These are phyloP conservation scores for Zasmidium angulare DNA, from an alignment of 2,329 filamentous ascomycete species.

Conservation along the genomic window DNA sequence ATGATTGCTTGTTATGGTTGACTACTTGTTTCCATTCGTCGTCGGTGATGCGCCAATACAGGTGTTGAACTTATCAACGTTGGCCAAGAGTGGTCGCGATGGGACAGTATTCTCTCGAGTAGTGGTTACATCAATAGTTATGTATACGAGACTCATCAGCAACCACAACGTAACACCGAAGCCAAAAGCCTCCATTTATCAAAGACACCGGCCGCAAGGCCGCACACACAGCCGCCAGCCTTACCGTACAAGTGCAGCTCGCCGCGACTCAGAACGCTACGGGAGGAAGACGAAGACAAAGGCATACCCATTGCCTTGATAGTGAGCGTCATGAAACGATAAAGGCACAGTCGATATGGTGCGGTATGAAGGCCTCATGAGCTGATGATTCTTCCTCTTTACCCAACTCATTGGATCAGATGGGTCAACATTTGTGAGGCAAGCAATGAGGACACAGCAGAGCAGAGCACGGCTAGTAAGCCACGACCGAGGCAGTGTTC, in stretches of 20 bases:
- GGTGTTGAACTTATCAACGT: not conserved
- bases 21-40: not conserved
- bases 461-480: too few relatives aligned
- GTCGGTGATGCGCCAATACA: not conserved
- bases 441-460: not conserved
- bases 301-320: not conserved
- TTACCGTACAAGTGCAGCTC: not conserved
- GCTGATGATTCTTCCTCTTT: too few relatives aligned
- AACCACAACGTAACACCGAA: not conserved
- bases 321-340: not conserved
- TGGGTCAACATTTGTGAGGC: not conserved
- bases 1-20: not conserved
- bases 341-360: not conserved
- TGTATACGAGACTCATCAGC: not conserved
- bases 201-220: not conserved
- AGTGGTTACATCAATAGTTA: not conserved
- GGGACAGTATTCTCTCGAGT: too few relatives aligned
- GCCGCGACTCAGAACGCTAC: not conserved
- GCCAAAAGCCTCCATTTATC: not conserved
- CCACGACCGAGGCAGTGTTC: not conserved
- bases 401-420: not conserved
- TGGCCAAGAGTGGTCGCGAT: too few relatives aligned
- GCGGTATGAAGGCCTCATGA: not conserved
- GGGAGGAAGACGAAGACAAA: not conserved
- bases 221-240: not conserved